These are phyloP conservation scores for Rhodotorula taiwanensis DNA, from an alignment of 768 basidiomycete genomes.

Conservation along the genomic window DNA sequence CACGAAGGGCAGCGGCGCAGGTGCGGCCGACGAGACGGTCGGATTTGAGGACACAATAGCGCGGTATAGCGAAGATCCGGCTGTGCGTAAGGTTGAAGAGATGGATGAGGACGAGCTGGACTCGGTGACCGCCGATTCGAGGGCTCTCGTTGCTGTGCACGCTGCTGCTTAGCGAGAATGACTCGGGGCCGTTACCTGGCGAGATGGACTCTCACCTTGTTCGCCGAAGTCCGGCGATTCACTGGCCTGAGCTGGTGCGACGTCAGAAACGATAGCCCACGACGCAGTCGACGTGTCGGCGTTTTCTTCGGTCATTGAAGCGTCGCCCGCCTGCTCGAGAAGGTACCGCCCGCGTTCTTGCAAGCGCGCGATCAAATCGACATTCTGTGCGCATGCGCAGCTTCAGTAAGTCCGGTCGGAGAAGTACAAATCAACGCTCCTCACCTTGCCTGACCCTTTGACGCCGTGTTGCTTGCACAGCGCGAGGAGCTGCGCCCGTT, in stretches of 20 bases:
- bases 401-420: not conserved
- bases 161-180: too few relatives aligned
- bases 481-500: constrained; percentile 7
- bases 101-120: not conserved
- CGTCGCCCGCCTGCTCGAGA: not conserved
- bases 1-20: too few relatives aligned
- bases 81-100: constrained; percentile 4
- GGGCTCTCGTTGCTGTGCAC: not conserved
- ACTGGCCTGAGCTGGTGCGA: not conserved
- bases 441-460: constrained; percentile 16
- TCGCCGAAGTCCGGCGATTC: constrained; percentile 7
- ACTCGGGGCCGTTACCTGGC: too few relatives aligned
- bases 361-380: constrained; percentile 9
- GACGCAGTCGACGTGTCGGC: not conserved
- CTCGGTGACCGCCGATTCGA: not conserved
- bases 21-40: not conserved
- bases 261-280: not conserved
- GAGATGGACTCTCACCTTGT: not conserved
- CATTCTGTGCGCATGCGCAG: constrained; percentile 2
- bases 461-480: not conserved
- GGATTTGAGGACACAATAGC: not conserved
- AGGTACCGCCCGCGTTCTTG: not conserved
- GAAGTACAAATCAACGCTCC: not conserved
- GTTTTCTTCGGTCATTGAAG: too few relatives aligned
- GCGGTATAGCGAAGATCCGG: not conserved